Conservation (phyloP, 1,284 basidiomycete species). For the Ceratobasidium sp. region DNA sequence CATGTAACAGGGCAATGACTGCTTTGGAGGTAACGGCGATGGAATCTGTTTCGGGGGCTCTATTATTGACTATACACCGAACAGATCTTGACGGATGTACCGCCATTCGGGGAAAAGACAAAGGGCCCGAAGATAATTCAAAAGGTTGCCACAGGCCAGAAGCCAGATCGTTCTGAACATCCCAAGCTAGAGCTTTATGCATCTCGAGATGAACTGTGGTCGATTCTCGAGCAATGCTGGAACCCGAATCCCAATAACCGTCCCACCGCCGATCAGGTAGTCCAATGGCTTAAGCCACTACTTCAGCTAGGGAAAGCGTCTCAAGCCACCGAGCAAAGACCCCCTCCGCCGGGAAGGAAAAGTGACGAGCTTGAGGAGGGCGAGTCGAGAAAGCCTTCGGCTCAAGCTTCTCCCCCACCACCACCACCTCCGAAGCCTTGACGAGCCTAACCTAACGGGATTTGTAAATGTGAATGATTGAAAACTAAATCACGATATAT, state of each 20-base stretch:
- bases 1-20: constrained; percentile 31
- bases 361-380: too few relatives aligned
- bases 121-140: constrained; percentile 15
- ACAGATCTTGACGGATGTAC: constrained; percentile 30
- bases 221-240: constrained; percentile 26
- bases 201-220: background rate
- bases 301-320: background rate
- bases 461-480: too few relatives aligned
- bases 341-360: background rate
- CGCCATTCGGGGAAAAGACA: constrained; percentile 15
- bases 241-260: background rate
- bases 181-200: constrained; percentile 12
- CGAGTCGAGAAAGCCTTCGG: too few relatives aligned
- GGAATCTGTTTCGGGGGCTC: background rate
- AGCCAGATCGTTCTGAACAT: constrained; percentile 3
- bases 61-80: background rate
- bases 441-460: too few relatives aligned
- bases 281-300: background rate
- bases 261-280: background rate
- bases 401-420: too few relatives aligned
- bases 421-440: too few relatives aligned
- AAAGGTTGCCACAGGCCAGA: background rate
- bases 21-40: constrained; percentile 3
- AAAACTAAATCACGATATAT: too few relatives aligned
- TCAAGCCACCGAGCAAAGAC: background rate